phyloP scores from a whole-genome alignment of 2,329 filamentous ascomycete genomes.

The Apiospora phragmitis region DNA sequence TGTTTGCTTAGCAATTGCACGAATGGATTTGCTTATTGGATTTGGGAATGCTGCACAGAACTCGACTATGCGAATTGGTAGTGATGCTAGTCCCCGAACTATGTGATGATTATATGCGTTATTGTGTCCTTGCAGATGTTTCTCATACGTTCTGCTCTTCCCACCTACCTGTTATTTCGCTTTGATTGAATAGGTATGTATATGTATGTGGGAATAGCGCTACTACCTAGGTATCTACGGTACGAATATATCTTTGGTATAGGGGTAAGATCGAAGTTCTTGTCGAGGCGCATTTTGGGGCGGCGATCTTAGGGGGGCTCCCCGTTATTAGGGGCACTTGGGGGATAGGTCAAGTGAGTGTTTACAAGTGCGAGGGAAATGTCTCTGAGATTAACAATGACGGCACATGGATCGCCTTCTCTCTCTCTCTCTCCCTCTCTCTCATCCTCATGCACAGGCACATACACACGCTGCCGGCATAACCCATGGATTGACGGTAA shows the following conservation, averaged over 20 bases:
- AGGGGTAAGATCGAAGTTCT: no score
- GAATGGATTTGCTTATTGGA: neutral
- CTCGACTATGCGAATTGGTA: neutral
- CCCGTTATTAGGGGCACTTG: neutral
- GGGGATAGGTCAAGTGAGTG: no score
- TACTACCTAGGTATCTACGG: no score
- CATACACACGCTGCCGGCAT: neutral
- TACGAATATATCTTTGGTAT: no score
- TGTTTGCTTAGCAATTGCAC: conserved; percentile 5
- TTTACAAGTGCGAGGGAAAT: neutral
- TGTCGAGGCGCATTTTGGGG: neutral
- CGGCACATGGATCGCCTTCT: neutral
- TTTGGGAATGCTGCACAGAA: neutral
- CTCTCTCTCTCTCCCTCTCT: neutral
- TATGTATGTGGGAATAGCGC: no score
- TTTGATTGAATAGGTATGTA: no score
- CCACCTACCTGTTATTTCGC: no score
- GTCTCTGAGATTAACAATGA: neutral
- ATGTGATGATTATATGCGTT: no score
- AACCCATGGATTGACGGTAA: no score
- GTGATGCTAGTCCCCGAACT: neutral
- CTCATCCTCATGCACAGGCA: no score
- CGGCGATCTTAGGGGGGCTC: neutral
- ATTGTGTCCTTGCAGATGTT: no score
- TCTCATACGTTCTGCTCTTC: no score